A percentile compares a stretch with the other conserved stretches of the same genome.
Conservation (phyloP, 768 basidiomycete species). For the Suillus decipiens region DNA sequence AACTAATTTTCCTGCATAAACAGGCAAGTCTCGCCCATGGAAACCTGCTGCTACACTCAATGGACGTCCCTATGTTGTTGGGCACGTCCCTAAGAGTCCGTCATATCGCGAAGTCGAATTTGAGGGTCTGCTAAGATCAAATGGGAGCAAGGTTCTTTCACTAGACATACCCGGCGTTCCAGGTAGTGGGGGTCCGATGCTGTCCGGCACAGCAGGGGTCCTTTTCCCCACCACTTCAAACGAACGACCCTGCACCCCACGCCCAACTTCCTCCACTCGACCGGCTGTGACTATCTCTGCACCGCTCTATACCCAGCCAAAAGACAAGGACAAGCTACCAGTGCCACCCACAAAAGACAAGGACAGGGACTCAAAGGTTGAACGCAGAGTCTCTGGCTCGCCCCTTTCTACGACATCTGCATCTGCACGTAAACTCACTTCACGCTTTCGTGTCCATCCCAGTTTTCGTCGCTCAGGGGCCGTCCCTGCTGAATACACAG, state of each 20-base stretch:
- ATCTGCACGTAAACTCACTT: constrained; percentile 36
- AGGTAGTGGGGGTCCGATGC: not conserved
- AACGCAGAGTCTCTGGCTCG: constrained; percentile 29
- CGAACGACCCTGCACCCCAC: constrained; percentile 7
- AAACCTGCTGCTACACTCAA: constrained; percentile 83
- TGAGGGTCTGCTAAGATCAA: constrained; percentile 67
- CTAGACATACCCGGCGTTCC: constrained; percentile 25
- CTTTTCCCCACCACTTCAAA: constrained; percentile 21
- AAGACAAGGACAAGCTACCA: constrained; percentile 14
- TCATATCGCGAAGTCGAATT: constrained; percentile 73
- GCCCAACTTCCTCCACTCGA: constrained; percentile 27
- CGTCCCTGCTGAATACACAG: constrained; percentile 72
- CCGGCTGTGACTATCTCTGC: constrained; percentile 27
- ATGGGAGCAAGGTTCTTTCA: constrained; percentile 44
- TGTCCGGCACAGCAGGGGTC: constrained; percentile 17
- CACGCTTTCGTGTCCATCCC: constrained; percentile 63
- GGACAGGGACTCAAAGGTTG: constrained; percentile 13
- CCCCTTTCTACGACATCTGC: constrained; percentile 29
- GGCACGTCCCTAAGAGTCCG: constrained; percentile 57
- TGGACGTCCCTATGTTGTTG: constrained; percentile 69
- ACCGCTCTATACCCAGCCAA: constrained; percentile 14
- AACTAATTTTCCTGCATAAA: not conserved
- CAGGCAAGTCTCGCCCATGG: constrained; percentile 54
- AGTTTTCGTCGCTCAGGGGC: constrained; percentile 53
- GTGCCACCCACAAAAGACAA: constrained; percentile 20